Conservation (phyloP, 1,284 basidiomycete species). For the Apiotrichum gracile region DNA sequence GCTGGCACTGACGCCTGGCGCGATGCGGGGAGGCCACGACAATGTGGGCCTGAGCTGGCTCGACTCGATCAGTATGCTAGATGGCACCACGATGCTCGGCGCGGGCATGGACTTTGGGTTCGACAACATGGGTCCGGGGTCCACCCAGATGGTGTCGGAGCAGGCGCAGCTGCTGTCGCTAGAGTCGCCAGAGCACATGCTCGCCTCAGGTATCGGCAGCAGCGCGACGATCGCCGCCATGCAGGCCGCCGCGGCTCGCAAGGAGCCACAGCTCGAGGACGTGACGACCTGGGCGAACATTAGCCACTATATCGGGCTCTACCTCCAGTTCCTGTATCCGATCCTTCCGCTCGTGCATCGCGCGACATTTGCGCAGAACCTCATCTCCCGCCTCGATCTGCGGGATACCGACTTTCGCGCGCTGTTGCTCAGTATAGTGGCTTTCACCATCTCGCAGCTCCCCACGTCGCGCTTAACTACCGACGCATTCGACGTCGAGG, state of each 20-base stretch:
- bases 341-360: constrained; percentile 45
- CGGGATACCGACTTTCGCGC: constrained; percentile 45
- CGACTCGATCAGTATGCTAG: constrained; percentile 15
- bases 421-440: constrained; percentile 42
- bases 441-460: constrained; percentile 45
- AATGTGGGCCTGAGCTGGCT: constrained; percentile 21
- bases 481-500: constrained; percentile 42
- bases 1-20: constrained; percentile 17
- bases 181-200: constrained; percentile 28
- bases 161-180: constrained; percentile 38
- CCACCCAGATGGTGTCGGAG: constrained; percentile 23
- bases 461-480: constrained; percentile 40
- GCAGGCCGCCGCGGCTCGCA: neutral
- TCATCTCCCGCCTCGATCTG: constrained; percentile 41
- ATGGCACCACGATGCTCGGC: constrained; percentile 9
- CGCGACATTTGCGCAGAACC: constrained; percentile 43
- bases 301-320: constrained; percentile 43
- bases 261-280: constrained; percentile 41
- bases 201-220: neutral
- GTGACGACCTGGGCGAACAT: constrained; percentile 44
- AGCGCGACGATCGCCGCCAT: neutral
- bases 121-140: constrained; percentile 3
- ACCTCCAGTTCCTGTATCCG: constrained; percentile 44
- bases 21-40: constrained; percentile 6
- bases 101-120: constrained; percentile 8